phyloP scores from a whole-genome alignment of 164 flowering plant species.

The Cinnamomum micranthum region DNA sequence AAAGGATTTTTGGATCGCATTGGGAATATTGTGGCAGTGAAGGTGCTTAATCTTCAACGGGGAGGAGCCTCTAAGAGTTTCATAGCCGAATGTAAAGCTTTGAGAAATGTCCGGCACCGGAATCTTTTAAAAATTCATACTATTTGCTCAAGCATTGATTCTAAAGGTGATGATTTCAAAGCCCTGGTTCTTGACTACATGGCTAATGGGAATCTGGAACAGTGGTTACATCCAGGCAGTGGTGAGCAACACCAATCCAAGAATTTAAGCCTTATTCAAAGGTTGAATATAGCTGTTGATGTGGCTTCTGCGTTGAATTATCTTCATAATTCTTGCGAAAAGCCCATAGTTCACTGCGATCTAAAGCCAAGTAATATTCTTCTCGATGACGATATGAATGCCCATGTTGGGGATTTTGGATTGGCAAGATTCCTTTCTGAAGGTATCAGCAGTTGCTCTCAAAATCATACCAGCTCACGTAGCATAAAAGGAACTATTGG shows the following conservation, averaged over 20 bases:
- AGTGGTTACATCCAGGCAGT: background rate
- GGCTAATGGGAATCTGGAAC: background rate
- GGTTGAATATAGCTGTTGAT: background rate
- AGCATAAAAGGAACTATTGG: no score
- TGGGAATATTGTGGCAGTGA: background rate
- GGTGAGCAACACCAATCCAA: background rate
- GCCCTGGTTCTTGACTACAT: background rate
- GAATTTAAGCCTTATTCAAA: background rate
- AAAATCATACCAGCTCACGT: no score
- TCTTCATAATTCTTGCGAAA: background rate
- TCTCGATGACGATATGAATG: background rate
- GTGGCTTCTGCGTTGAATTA: background rate
- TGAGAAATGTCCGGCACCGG: background rate
- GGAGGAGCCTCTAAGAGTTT: background rate
- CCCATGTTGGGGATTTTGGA: background rate
- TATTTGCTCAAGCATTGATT: background rate
- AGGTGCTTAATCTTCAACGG: background rate
- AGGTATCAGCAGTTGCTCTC: no score
- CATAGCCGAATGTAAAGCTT: background rate
- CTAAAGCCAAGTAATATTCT: constrained; percentile 1
- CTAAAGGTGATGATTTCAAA: background rate
- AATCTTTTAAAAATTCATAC: background rate
- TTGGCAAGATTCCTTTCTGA: background rate
- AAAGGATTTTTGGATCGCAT: background rate
- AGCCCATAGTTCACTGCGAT: background rate